Base-by-base conservation (phyloP, 2,329 filamentous ascomycete genomes). In the Claviceps sp. region DNA sequence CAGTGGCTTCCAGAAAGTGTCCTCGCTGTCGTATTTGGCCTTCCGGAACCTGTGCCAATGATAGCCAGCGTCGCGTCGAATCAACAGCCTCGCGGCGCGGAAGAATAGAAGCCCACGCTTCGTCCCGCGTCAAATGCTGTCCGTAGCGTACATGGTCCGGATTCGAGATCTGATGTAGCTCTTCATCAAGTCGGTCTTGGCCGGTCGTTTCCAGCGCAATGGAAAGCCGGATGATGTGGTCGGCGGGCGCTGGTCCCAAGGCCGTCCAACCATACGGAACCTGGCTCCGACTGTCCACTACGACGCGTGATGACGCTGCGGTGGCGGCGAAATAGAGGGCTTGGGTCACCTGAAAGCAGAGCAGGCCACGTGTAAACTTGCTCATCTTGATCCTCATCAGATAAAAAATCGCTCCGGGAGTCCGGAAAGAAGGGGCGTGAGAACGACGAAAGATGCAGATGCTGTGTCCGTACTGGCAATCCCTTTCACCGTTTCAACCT, bases 151-250 rank as follows among this genome's bases (percentile, higher is more conserved):
- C 52, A 52, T 73, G 67, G 4, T 62, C 65, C 0, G 76, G 76
- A 0, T 74, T 72, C 2, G 75, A 76, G 56, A 78, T 70, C 22
- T 73, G 66, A 44, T 70, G 56, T 11, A 79, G 63, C 2, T 70
- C 67, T 47, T 69, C 62, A 51, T 76, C 74, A 26, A 79, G 52
- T 2, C 58, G 44, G 1, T 59, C 46, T 1, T 55, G 51, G 40
- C 61, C 56, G 7, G 57, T 54, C 2, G 64, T 55, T 5, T 60
- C 54, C 14, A 68, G 56, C 16, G 60, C 61, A 45, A 68, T 63
- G 43, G 63, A 65, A 42, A 68, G 54, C 11, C 62, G 55, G 47
- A 65, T 59, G 30, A 56, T 47, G 4, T 59, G 55, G 14, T 56
- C 45, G 24, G 57, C 30, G 4, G 52, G 48, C 11, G 58, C 56